phyloP scores from a whole-genome alignment of 2,329 filamentous ascomycete genomes.

The Nigrospora sphaerica region DNA sequence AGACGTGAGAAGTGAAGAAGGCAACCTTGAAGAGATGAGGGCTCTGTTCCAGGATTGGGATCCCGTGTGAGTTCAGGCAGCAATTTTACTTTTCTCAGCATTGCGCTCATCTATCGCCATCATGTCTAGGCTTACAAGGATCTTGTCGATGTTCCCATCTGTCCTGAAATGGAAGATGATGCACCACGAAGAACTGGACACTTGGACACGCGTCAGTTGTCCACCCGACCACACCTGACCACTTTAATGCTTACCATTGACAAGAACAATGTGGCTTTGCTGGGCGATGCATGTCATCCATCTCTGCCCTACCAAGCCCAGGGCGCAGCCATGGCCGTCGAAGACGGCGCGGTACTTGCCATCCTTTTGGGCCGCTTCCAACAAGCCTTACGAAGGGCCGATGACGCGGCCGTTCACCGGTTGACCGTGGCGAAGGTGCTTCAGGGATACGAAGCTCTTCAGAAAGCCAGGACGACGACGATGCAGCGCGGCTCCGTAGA shows the following conservation, averaged over 20 bases:
- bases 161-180: constrained; percentile 1
- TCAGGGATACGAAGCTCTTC: constrained; percentile 1
- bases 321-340: constrained; percentile 16
- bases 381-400: no score
- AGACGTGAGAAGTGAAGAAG: background rate
- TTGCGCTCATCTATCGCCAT: background rate
- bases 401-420: no score
- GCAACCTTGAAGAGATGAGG: background rate
- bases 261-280: background rate
- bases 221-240: background rate
- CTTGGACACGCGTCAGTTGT: background rate
- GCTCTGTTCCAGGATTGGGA: background rate
- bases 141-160: background rate
- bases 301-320: constrained; percentile 17
- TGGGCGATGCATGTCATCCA: constrained; percentile 5
- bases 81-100: background rate
- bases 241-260: no score
- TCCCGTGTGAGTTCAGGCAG: background rate
- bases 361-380: constrained; percentile 15
- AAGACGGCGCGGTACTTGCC: constrained; percentile 15
- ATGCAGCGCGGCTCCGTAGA: background rate
- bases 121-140: background rate
- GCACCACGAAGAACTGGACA: background rate
- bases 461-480: background rate
- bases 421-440: no score